Evolutionary conservation across 2,329 filamentous ascomycete species (phyloP), one percentile per base, ranked within the genome.

Genomic region (Didymella segeticola): DNA sequence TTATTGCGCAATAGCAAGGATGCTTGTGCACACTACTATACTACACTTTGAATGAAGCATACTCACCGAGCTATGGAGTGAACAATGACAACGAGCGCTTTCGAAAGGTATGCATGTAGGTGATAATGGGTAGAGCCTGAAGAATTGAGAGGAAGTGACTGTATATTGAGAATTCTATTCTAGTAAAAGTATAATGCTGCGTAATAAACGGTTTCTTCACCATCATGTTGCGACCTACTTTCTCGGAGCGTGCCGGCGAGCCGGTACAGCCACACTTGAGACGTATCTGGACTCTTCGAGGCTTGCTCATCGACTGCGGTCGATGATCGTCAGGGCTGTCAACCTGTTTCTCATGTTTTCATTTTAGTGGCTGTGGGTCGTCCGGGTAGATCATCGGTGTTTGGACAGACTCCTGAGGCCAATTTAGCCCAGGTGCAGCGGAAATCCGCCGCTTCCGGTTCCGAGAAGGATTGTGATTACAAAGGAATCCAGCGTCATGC

Each of bases 381-480:
- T 20, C 30, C 17, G 38, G 38, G 22, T 29, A 43, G 23, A 43
- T 49, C 23, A 15, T 48, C 33, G 37, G 30, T 22, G 47, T 38
- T 43, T 36, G n/a, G 14, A n/a, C n/a, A n/a, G n/a, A n/a, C n/a
- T n/a, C n/a, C n/a, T n/a, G n/a, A n/a, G n/a, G n/a, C n/a, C n/a
- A n/a, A n/a, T n/a, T n/a, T n/a, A n/a, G n/a, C n/a, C n/a, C n/a
- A n/a, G n/a, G n/a, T n/a, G n/a, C n/a, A n/a, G n/a, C n/a, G n/a
- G n/a, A n/a, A n/a, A n/a, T n/a, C n/a, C 20, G 31, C 5, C 31
- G 9, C 17, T 42, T 6, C 15, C 37, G 37, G 15, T 29, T 29
- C 22, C 12, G 42, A 49, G 37, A 37, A 30, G 17, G 23, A 36
- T 23, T 10, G 12, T 20, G 15, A 34, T 4, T 5, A 11, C 31